Evolutionary conservation across 176 grass and related monocot genomes (phyloP).

Genomic region (Avena insularis): DNA sequence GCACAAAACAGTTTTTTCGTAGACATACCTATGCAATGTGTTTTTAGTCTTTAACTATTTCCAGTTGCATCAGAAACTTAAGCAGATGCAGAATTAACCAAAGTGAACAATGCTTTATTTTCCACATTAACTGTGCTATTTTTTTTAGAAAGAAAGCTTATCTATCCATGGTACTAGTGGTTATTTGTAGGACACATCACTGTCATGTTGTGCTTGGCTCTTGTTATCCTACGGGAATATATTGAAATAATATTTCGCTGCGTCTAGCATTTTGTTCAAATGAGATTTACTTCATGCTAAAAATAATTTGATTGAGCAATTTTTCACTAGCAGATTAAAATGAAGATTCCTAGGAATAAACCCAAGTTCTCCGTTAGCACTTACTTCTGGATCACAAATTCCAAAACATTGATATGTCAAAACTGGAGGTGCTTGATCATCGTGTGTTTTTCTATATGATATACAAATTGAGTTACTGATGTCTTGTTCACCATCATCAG

Average conservation of each 20-base stretch:
- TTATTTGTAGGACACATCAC: neutral
- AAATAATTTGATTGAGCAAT: neutral
- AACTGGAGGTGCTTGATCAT: neutral
- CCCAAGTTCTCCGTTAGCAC: neutral
- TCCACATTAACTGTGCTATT: neutral
- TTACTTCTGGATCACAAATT: neutral
- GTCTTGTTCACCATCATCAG: conserved; percentile 9
- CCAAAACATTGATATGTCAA: neutral
- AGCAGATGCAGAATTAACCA: neutral
- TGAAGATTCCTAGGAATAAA: neutral
- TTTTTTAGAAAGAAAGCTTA: neutral
- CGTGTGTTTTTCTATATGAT: neutral
- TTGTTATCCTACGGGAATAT: neutral
- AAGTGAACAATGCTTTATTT: neutral
- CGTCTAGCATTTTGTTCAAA: conserved; percentile 11
- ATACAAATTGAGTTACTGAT: neutral
- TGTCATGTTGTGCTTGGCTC: conserved; percentile 7
- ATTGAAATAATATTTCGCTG: neutral
- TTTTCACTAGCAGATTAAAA: neutral
- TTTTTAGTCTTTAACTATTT: conserved; percentile 1
- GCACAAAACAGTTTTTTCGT: neutral
- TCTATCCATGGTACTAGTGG: neutral
- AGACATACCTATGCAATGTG: neutral
- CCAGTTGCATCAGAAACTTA: neutral
- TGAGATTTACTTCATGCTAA: conserved; percentile 1